Conservation (phyloP, 345 rosid genomes). For the Salix exigua region DNA sequence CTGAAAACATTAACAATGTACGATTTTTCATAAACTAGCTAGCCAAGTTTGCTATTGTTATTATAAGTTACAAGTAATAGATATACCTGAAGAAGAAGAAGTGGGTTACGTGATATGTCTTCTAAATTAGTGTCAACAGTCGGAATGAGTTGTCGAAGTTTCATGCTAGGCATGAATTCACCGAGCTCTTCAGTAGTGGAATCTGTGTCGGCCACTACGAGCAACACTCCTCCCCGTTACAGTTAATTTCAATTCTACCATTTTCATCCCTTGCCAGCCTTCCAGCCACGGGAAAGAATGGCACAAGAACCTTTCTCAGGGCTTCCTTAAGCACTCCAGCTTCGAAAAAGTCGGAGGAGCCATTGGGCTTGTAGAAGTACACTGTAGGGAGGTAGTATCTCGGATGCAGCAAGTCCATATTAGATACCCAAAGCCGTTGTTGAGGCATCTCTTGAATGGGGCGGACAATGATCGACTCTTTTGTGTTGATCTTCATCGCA, state of each 20-base stretch:
- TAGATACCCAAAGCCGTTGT: constrained; percentile 33
- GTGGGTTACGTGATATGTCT: neutral
- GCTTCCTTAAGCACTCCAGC: constrained; percentile 8
- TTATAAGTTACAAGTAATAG: no score
- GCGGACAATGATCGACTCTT: constrained; percentile 26
- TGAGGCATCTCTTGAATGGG: constrained; percentile 31
- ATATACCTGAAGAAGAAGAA: neutral
- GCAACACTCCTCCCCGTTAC: constrained; percentile 6
- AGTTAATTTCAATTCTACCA: constrained; percentile 9
- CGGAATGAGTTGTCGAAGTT: constrained; percentile 7
- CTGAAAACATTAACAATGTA: neutral
- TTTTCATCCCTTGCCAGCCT: constrained; percentile 5
- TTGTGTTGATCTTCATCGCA: constrained; percentile 25
- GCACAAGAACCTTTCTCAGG: constrained; percentile 1
- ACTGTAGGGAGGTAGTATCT: constrained; percentile 21
- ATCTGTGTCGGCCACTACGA: constrained; percentile 7
- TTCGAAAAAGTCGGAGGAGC: constrained; percentile 10
- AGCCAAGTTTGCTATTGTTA: no score
- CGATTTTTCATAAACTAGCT: no score
- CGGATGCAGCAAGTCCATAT: constrained; percentile 27
- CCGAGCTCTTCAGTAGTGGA: neutral
- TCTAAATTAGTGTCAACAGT: neutral
- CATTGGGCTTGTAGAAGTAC: constrained; percentile 28
- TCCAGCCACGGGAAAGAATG: constrained; percentile 18
- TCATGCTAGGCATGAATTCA: neutral